phyloP scores from a whole-genome alignment of 805 yeast species.

The Barnettozyma siamensis region DNA sequence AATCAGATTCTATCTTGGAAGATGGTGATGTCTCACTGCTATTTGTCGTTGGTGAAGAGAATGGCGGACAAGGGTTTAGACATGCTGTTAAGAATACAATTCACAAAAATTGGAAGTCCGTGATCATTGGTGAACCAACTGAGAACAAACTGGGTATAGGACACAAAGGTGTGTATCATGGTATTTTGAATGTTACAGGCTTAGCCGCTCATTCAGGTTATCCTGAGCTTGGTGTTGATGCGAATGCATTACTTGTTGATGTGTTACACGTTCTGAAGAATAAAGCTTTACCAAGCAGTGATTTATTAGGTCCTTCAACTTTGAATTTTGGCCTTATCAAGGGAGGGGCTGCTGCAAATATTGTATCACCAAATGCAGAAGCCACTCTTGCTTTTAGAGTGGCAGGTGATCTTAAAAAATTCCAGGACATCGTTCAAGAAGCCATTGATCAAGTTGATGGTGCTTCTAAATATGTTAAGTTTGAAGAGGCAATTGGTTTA shows the following conservation, averaged over 20 bases:
- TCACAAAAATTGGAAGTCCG: conserved; percentile 47
- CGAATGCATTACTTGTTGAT: conserved; percentile 47
- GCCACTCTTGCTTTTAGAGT: conserved; percentile 46
- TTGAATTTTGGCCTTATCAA: conserved; percentile 48
- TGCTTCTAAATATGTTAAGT: conserved; percentile 15
- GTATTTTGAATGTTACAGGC: conserved; percentile 39
- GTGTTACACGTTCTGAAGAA: conserved; percentile 39
- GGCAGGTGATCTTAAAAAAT: conserved; percentile 36
- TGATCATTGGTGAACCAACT: conserved; percentile 68
- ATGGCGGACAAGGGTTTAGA: conserved; percentile 53
- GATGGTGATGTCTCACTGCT: conserved; percentile 53
- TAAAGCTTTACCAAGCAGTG: conserved; percentile 40
- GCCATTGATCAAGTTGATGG: conserved; percentile 21
- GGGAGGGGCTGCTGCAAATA: conserved; percentile 64
- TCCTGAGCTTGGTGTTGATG: conserved; percentile 59
- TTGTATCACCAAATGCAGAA: conserved; percentile 48
- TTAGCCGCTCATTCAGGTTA: conserved; percentile 58
- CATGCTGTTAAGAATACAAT: conserved; percentile 32
- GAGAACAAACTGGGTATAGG: conserved; percentile 60
- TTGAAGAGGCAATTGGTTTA: neutral
- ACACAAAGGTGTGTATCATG: conserved; percentile 50
- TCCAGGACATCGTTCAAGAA: conserved; percentile 30
- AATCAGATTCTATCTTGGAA: conserved; percentile 17
- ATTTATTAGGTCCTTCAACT: conserved; percentile 51
- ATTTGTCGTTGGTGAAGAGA: conserved; percentile 62